Conservation (phyloP, 192 early-diverging fungal genomes). For the Coemansia sp. region DNA sequence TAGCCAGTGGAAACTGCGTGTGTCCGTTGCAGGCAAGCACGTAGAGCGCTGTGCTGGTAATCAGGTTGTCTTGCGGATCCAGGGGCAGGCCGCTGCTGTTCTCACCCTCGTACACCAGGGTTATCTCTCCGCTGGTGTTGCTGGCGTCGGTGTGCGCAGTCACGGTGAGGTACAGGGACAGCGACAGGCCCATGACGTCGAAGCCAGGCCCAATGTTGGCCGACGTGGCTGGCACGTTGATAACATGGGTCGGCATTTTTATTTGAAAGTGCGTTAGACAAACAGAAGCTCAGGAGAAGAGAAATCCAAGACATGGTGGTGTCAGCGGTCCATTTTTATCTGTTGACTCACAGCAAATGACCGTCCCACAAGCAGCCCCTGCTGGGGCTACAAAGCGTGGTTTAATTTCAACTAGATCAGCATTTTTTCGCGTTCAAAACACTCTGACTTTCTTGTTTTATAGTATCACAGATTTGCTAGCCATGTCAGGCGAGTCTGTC, state of each 20-base stretch:
- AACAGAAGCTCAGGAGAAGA: not conserved
- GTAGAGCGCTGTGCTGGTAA: conserved; percentile 88
- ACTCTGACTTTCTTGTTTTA: too few relatives aligned
- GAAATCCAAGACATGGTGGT: too few relatives aligned
- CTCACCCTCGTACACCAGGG: conserved; percentile 42
- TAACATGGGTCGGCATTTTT: conserved; percentile 32
- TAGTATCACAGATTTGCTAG: not conserved
- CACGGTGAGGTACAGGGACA: conserved; percentile 82
- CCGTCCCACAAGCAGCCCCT: too few relatives aligned
- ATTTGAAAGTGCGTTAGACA: not conserved
- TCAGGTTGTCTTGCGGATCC: conserved; percentile 74
- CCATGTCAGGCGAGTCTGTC: too few relatives aligned
- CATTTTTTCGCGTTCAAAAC: too few relatives aligned
- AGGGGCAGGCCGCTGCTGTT: conserved; percentile 73
- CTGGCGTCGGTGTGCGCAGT: conserved; percentile 40
- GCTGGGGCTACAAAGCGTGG: too few relatives aligned
- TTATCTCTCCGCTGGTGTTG: not conserved
- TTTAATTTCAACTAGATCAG: too few relatives aligned
- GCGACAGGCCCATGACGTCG: conserved; percentile 88
- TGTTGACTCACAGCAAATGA: not conserved
- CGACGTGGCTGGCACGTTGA: conserved; percentile 91
- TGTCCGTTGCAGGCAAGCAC: conserved; percentile 71
- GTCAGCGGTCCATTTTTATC: not conserved
- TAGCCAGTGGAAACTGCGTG: conserved; percentile 56
- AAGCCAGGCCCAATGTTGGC: conserved; percentile 98